Base-by-base conservation (phyloP, 2,329 filamentous ascomycete genomes). In the Colletotrichum scovillei region DNA sequence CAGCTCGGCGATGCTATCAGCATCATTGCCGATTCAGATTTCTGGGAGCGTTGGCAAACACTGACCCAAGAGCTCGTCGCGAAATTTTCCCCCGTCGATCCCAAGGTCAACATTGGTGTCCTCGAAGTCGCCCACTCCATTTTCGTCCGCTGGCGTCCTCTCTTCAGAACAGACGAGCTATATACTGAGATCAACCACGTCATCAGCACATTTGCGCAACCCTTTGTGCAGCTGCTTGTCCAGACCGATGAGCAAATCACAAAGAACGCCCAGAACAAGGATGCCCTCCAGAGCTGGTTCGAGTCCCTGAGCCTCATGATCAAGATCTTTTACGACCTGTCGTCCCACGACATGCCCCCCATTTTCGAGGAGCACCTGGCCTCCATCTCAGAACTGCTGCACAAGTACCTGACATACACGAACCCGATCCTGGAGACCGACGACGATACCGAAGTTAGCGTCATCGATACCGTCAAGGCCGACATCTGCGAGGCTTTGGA, bases 121-220 rank as follows among this genome's bases (percentile, higher is more conserved):
- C 88, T 99, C 74, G 95, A 98, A 84, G 97, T 99, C 57, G 97
- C 97, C 77, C 97, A 99, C 84, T 98, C 97, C 62, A 98, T 99
- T 78, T 99, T 98, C 85, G 94, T 93, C 81, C 89, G 97, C 82
- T 99, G 97, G 97, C 90, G 97, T 76, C 97, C 97, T 9, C 88
- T 99, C 53, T 98, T 97, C 85, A 92, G 94, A 74, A 98, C 95
- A 56, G 95, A 99, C 83, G 95, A 94, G 63, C 90, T 99, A 12
- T 99, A 95, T 82, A 93, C 91, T 46, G 97, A 99, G 84, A 97
- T 99, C 86, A 97, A 98, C 83, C 97, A 99, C 85, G 97, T 99
- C 69, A 89, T 99, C 65, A 86, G 87, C 74, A 95, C 92, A 71
- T 98, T 99, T 82, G 94, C 94, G 72, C 86, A 90, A 52, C 93